These are phyloP conservation scores for Pinus taeda DNA, from an alignment of 75 land plant species.

Conservation along the genomic window DNA sequence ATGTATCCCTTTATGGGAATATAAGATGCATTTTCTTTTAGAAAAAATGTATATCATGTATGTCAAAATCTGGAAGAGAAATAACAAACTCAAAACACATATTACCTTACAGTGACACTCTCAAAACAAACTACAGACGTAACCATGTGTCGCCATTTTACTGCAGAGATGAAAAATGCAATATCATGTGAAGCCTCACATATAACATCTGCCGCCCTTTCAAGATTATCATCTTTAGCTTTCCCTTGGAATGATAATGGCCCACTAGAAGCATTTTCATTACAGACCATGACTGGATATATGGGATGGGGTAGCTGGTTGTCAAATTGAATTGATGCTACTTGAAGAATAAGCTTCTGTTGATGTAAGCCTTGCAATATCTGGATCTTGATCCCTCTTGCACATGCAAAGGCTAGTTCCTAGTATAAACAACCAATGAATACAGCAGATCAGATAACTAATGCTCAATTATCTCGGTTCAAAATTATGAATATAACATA, in stretches of 20 bases:
- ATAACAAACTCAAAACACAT: background rate
- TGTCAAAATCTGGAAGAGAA: background rate
- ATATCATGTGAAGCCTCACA: slow-evolving; percentile 35
- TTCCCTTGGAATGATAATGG: slow-evolving; percentile 8
- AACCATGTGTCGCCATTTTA: slow-evolving; percentile 74
- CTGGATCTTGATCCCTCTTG: slow-evolving; percentile 52
- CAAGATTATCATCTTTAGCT: background rate
- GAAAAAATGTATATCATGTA: background rate
- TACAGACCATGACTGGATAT: slow-evolving; percentile 79
- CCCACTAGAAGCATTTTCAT: slow-evolving; percentile 36
- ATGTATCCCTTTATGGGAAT: too few species aligned
- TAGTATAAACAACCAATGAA: slow-evolving; percentile 11
- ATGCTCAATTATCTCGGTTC: too few species aligned
- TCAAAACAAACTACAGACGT: slow-evolving; percentile 73
- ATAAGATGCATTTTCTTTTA: too few species aligned
- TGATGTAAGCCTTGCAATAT: slow-evolving; percentile 59
- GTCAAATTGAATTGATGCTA: slow-evolving; percentile 78
- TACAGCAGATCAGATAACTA: too few species aligned
- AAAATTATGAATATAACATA: too few species aligned
- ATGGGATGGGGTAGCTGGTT: slow-evolving; percentile 71
- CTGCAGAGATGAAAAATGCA: slow-evolving; percentile 39
- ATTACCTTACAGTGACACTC: slow-evolving; percentile 58
- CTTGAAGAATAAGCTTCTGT: slow-evolving; percentile 56
- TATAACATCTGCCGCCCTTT: slow-evolving; percentile 11
- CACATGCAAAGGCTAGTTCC: slow-evolving; percentile 85